Evolutionary conservation across 1,139 yeast genomes (phyloP), one percentile per base, ranked within the genome.

Genomic region (Magnusiomyces tetraspermus): DNA sequence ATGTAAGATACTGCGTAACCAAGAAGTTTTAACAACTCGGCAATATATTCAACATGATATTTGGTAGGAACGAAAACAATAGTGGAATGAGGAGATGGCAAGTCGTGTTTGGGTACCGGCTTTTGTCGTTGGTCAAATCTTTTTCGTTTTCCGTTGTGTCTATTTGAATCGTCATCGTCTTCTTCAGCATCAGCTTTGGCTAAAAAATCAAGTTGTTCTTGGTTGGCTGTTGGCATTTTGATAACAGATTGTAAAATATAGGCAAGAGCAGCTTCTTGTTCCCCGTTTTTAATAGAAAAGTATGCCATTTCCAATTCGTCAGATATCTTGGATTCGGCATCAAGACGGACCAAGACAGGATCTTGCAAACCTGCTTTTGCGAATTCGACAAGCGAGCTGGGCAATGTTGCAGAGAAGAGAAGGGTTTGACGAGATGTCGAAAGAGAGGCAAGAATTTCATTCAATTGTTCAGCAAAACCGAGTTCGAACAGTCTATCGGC

Each of bases 401-500:
- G 99, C 55, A 94, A 77, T 0, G 99, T 94, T 1, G 99, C 99
- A 40, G 96, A 87, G 61, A 94, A 94, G 58, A 94, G 74, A 50
- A 92, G 73, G 0, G 97, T 85, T 69, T 94, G 98, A 66, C 97
- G 79, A 42, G 77, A 75, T 17, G 88, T 69, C 0, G 97, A 96
- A 56, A 92, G 76, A 0, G 94, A 77, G 1, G 89, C 92, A 50
- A 94, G 71, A 60, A 94, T 76, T 67, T 92, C 97, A 63, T 87
- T 88, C 65, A 94, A 76, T 66, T 94, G 98, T 63, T 89, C 96
- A 37, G 95, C 84, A 67, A 94, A 94, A 53, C 98, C 97, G 85
- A 90, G 84, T 71, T 94, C 99, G 65, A 94, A 94, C 61, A 94
- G 76, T 64, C 97, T 77, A 75, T 94, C 99, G 38, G 98, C 98